A percentile compares a stretch with the other conserved stretches of the same genome.
These are phyloP conservation scores for Boletus sensibilis DNA, from an alignment of 768 basidiomycete species.

Conservation along the genomic window DNA sequence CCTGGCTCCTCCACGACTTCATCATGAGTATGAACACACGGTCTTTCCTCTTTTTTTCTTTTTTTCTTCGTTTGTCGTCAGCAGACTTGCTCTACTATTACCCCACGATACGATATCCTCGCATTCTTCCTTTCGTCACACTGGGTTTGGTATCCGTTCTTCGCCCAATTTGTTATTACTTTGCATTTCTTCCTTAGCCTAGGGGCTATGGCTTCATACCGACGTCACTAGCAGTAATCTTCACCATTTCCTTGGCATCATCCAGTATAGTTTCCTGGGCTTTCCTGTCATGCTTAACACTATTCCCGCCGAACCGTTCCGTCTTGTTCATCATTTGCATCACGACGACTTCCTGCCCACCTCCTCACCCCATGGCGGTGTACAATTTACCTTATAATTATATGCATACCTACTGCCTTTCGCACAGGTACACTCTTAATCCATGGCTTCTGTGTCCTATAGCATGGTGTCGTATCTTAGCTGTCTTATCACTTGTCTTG, in stretches of 20 bases:
- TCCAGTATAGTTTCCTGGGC: conserved; percentile 27
- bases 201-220: conserved; percentile 27
- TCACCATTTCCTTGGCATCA: conserved; percentile 28
- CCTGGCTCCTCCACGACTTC: conserved; percentile 27
- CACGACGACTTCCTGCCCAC: conserved; percentile 24
- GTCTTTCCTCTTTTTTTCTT: background rate
- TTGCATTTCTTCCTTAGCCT: conserved; percentile 20
- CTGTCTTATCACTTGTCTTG: background rate
- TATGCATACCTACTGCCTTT: conserved; percentile 34
- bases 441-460: conserved; percentile 20
- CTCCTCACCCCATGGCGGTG: conserved; percentile 28
- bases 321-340: conserved; percentile 29
- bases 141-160: conserved; percentile 25
- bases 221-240: conserved; percentile 32
- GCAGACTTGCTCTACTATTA: conserved; percentile 25
- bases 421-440: conserved; percentile 33
- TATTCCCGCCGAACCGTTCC: conserved; percentile 17
- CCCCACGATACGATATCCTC: conserved; percentile 31
- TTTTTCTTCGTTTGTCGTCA: conserved; percentile 9
- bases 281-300: conserved; percentile 27
- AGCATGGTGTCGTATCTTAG: conserved; percentile 17
- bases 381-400: conserved; percentile 38
- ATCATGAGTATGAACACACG: conserved; percentile 30
- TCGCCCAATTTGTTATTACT: conserved; percentile 22
- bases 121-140: conserved; percentile 20